A percentile compares a stretch with the other conserved stretches of the same genome.
Evolutionary conservation across 2,329 filamentous ascomycete genomes (phyloP).

Genomic region (Penicillium sp.): DNA sequence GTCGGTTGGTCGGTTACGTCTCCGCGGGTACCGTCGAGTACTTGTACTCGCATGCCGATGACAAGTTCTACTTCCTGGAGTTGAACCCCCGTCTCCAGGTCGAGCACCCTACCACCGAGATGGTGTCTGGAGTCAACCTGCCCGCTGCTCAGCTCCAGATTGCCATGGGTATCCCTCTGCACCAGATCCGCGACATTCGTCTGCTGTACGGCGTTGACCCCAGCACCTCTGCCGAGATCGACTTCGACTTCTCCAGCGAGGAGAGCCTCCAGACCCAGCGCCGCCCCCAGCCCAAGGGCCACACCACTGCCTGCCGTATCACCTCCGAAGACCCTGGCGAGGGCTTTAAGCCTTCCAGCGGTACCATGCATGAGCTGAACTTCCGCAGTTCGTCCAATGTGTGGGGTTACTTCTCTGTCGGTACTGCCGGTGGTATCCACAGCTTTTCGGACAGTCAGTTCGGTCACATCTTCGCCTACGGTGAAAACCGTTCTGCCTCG

Average conservation of each 20-base stretch:
- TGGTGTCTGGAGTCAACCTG: constrained; percentile 97
- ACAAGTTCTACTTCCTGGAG: constrained; percentile 99
- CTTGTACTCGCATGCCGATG: constrained; percentile 93
- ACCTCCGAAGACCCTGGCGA: constrained; percentile 98
- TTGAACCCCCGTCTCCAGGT: constrained; percentile 98
- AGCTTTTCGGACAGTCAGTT: constrained; percentile 99
- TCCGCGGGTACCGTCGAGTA: constrained; percentile 99
- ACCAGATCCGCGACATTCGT: constrained; percentile 93
- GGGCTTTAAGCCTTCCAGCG: constrained; percentile 98
- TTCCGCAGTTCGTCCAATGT: constrained; percentile 98
- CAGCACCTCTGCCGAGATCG: constrained; percentile 79
- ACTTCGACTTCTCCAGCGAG: constrained; percentile 92
- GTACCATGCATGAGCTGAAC: constrained; percentile 98
- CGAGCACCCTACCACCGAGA: constrained; percentile 98
- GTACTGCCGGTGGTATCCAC: constrained; percentile 94
- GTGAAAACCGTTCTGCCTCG: constrained; percentile 93
- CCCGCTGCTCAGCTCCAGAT: constrained; percentile 97
- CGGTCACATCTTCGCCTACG: constrained; percentile 98
- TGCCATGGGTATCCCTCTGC: constrained; percentile 95
- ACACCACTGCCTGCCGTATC: constrained; percentile 98
- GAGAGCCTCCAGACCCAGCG: constrained; percentile 81
- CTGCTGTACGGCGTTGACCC: constrained; percentile 94
- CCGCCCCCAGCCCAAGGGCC: constrained; percentile 87
- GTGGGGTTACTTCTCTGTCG: constrained; percentile 99
- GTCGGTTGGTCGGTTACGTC: constrained; percentile 93